These are phyloP conservation scores for Cordyceps farinosa DNA, from an alignment of 2,329 filamentous ascomycete species.

Conservation along the genomic window DNA sequence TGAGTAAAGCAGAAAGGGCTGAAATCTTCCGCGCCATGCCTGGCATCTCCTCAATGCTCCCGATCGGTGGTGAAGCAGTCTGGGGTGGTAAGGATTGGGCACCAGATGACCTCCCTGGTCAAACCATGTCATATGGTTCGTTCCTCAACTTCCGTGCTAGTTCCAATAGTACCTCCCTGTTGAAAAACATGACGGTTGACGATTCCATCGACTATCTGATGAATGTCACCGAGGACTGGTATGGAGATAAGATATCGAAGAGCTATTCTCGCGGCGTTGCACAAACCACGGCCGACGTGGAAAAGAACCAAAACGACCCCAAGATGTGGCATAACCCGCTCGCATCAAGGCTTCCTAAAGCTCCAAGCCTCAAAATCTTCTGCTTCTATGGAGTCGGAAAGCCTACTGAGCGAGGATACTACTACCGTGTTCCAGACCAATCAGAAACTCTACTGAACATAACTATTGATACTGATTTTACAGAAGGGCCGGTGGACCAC, in stretches of 20 bases:
- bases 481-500: constrained; percentile 64
- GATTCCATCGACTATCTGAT: constrained; percentile 76
- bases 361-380: constrained; percentile 88
- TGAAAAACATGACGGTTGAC: constrained; percentile 75
- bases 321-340: constrained; percentile 94
- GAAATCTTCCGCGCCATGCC: constrained; percentile 97
- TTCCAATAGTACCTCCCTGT: constrained; percentile 60
- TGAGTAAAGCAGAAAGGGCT: constrained; percentile 83
- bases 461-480: constrained; percentile 66
- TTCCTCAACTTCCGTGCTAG: constrained; percentile 77
- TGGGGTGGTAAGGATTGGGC: constrained; percentile 89
- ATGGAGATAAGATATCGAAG: constrained; percentile 63
- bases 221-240: constrained; percentile 80
- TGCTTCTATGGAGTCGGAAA: constrained; percentile 98
- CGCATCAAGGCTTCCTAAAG: constrained; percentile 79
- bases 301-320: constrained; percentile 72
- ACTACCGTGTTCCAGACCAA: constrained; percentile 72
- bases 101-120: constrained; percentile 76
- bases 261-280: constrained; percentile 90
- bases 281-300: constrained; percentile 72
- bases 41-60: constrained; percentile 92
- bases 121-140: constrained; percentile 71
- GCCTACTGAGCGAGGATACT: constrained; percentile 88
- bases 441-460: constrained; percentile 66
- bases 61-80: constrained; percentile 87